These are phyloP conservation scores for Musa troglodytarum DNA, from an alignment of 176 grass and related monocot genomes.

Conservation along the genomic window DNA sequence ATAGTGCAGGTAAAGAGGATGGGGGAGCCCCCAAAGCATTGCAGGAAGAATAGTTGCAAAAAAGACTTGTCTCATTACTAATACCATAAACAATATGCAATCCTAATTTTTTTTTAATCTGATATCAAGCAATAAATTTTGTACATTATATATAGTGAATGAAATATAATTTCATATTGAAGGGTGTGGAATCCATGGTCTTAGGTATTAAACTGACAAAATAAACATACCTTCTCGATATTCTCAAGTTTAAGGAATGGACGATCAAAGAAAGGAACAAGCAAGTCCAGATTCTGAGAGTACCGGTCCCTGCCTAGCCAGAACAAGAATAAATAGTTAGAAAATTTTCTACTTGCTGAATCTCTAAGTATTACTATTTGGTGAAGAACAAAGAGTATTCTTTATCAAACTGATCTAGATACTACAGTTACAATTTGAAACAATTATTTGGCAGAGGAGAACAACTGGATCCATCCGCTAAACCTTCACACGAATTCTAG, in stretches of 20 bases:
- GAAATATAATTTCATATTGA: background rate
- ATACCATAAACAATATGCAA: too few relatives aligned
- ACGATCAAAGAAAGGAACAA: conserved; percentile 70
- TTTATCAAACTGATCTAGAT: background rate
- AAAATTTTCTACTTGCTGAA: background rate
- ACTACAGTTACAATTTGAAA: background rate
- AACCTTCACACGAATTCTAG: background rate
- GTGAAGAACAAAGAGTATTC: background rate
- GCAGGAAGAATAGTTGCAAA: too few relatives aligned
- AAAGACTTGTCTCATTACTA: too few relatives aligned
- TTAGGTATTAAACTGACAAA: background rate
- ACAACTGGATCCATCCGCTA: background rate
- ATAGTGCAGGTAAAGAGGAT: background rate
- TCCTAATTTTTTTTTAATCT: background rate
- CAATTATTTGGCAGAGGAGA: background rate
- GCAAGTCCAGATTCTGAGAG: conserved; percentile 60
- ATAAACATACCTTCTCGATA: conserved; percentile 40
- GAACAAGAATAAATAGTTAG: conserved; percentile 9
- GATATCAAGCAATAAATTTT: background rate
- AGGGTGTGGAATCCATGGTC: background rate
- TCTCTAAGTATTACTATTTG: background rate
- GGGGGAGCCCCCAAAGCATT: background rate
- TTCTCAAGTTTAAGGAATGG: conserved; percentile 62
- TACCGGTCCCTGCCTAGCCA: conserved; percentile 49
- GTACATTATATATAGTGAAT: background rate